A percentile compares a stretch with the other conserved stretches of the same genome.
These are phyloP conservation scores for Xylaria hypoxylon DNA, from an alignment of 2,329 filamentous ascomycete species.

Conservation along the genomic window DNA sequence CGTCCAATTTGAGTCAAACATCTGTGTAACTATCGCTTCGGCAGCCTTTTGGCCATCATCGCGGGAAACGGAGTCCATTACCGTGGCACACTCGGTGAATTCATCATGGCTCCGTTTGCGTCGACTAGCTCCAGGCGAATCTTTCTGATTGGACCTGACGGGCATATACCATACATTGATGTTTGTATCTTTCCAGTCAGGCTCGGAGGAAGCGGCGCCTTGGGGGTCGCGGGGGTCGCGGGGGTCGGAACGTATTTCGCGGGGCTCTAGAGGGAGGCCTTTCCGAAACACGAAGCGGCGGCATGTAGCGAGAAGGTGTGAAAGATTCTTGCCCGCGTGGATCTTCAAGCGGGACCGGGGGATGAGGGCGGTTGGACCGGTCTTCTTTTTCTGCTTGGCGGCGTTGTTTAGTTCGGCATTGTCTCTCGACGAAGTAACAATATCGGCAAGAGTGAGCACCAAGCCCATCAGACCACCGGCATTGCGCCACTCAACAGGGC, in stretches of 20 bases:
- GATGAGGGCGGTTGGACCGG: conserved; percentile 26
- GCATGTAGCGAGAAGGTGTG: conserved; percentile 83
- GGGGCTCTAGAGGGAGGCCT: conserved; percentile 76
- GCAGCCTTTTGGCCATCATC: conserved; percentile 62
- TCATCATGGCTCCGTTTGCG: conserved; percentile 60
- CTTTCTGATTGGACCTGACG: conserved; percentile 53
- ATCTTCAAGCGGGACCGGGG: conserved; percentile 65
- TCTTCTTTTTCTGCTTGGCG: conserved; percentile 50
- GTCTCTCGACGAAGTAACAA: conserved; percentile 62
- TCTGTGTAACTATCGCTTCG: conserved; percentile 74
- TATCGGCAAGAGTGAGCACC: conserved; percentile 84
- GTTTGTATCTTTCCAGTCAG: conserved; percentile 80
- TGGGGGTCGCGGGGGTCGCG: conserved; percentile 55
- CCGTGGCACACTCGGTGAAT: conserved; percentile 47
- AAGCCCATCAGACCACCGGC: conserved; percentile 86
- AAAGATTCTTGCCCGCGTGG: conserved; percentile 83
- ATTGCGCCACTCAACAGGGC: conserved; percentile 78
- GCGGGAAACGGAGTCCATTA: conserved; percentile 27
- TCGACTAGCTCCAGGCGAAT: conserved; percentile 40
- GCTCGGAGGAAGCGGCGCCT: conserved; percentile 61
- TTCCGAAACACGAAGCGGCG: conserved; percentile 88
- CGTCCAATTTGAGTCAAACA: conserved; percentile 83
- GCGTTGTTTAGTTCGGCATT: conserved; percentile 55
- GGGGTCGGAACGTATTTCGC: conserved; percentile 71
- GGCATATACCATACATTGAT: conserved; percentile 89